Evolutionary conservation across 257 asterid genomes (phyloP).

Genomic region (Ophiorrhiza pumila): DNA sequence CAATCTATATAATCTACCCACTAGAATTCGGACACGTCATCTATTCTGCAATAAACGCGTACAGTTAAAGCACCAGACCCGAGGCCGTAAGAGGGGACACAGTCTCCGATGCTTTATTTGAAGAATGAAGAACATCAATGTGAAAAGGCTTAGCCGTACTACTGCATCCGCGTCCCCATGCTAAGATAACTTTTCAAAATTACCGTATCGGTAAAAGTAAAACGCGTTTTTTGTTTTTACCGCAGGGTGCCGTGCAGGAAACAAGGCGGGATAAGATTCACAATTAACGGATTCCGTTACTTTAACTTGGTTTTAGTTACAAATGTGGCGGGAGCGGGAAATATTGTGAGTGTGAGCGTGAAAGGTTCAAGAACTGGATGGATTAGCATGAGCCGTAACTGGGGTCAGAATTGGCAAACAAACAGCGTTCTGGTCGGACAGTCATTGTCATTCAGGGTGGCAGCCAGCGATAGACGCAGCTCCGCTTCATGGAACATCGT

Average conservation of each 20-base stretch:
- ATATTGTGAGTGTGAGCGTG: conserved; percentile 53
- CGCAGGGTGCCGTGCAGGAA: conserved; percentile 77
- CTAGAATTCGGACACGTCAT: conserved; percentile 18
- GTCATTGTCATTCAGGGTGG: conserved; percentile 68
- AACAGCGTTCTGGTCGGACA: conserved; percentile 55
- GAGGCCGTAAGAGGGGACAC: conserved; percentile 15
- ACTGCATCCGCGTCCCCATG: conserved; percentile 8
- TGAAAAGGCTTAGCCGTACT: conserved; percentile 18
- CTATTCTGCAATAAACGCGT: no score
- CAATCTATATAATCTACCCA: conserved; percentile 19
- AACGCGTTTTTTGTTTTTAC: neutral
- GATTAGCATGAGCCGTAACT: conserved; percentile 73
- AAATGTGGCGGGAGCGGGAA: conserved; percentile 93
- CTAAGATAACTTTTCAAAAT: neutral
- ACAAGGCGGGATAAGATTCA: conserved; percentile 73
- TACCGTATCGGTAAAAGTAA: no score
- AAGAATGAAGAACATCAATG: neutral
- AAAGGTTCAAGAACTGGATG: conserved; percentile 67
- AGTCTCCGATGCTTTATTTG: conserved; percentile 11
- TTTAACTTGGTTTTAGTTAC: conserved; percentile 66
- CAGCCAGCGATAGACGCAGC: conserved; percentile 62
- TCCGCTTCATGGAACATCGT: conserved; percentile 80
- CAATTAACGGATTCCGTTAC: conserved; percentile 74
- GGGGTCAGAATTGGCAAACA: conserved; percentile 97
- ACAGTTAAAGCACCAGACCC: conserved; percentile 31